Evolutionary conservation across 108 stramenopile genomes (phyloP).

Genomic region (Cyclotella distinguenda): DNA sequence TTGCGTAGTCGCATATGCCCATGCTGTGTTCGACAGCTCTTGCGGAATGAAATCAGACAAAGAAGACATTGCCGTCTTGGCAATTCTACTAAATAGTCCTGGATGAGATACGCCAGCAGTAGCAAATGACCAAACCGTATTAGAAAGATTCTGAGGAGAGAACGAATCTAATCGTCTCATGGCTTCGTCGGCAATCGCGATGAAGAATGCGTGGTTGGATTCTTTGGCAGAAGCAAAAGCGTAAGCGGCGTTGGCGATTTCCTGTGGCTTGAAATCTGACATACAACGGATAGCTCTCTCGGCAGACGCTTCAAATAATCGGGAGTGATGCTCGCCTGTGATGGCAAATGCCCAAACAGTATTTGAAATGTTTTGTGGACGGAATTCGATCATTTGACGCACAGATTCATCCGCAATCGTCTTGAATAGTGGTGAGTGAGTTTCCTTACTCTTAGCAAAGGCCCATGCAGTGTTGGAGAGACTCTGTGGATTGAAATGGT

Average conservation of each 20-base stretch:
- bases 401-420: neutral
- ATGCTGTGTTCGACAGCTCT: conserved; percentile 2
- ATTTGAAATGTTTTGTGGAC: conserved; percentile 1
- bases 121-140: conserved; percentile 5
- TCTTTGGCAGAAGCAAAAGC: neutral
- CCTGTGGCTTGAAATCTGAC: neutral
- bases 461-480: neutral
- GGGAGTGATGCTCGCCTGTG: neutral
- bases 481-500: neutral
- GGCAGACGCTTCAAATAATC: neutral
- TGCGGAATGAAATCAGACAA: conserved; percentile 3
- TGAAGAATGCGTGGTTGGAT: neutral
- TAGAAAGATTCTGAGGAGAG: conserved; percentile 1
- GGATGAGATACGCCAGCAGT: neutral
- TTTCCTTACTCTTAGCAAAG: neutral
- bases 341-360: conserved; percentile 1
- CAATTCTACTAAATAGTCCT: conserved; percentile 1
- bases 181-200: neutral
- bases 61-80: neutral
- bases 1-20: conserved; percentile 3
- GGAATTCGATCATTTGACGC: neutral
- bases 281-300: neutral
- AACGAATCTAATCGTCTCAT: neutral
- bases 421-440: neutral
- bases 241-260: neutral